phyloP scores from a whole-genome alignment of 768 basidiomycete species.

The Boletus subparvulus region DNA sequence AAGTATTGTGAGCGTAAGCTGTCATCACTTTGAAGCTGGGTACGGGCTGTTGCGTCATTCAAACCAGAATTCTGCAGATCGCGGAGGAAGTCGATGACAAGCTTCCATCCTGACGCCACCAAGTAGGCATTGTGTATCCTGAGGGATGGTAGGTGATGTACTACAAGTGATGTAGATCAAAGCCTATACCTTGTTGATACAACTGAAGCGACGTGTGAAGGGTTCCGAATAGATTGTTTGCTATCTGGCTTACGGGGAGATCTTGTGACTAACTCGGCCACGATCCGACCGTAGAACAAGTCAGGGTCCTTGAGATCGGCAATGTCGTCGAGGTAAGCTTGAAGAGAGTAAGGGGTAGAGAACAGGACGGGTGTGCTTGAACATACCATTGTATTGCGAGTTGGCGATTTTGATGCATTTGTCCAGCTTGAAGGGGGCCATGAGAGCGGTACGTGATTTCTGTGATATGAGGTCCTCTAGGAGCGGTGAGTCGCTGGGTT shows the following conservation, averaged over 20 bases:
- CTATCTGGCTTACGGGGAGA: slow-evolving; percentile 34
- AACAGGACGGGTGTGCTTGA: not conserved
- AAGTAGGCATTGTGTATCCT: slow-evolving; percentile 84
- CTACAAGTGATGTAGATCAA: not conserved
- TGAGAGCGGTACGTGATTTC: slow-evolving; percentile 55
- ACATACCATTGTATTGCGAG: slow-evolving; percentile 68
- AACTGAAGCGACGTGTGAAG: slow-evolving; percentile 54
- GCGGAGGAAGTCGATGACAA: slow-evolving; percentile 59
- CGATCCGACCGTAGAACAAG: slow-evolving; percentile 57
- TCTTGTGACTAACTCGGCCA: slow-evolving; percentile 55
- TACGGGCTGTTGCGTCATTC: slow-evolving; percentile 50
- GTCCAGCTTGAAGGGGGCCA: slow-evolving; percentile 64
- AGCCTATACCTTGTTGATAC: slow-evolving; percentile 56
- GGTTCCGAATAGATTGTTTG: slow-evolving; percentile 35
- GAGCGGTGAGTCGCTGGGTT: not conserved
- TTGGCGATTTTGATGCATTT: slow-evolving; percentile 66
- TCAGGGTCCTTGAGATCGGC: slow-evolving; percentile 63
- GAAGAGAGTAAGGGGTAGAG: slow-evolving; percentile 16
- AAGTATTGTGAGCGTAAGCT: slow-evolving; percentile 60
- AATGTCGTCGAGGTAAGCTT: slow-evolving; percentile 72
- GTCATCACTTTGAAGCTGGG: slow-evolving; percentile 51
- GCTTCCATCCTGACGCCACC: slow-evolving; percentile 80
- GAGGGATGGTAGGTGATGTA: slow-evolving; percentile 6
- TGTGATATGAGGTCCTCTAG: slow-evolving; percentile 64
- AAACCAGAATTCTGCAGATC: slow-evolving; percentile 56